Percentiles rank a stretch among this genome's conserved stretches.
phyloP scores from a whole-genome alignment of 2,329 filamentous ascomycete genomes.

The Samsoniella hepiali region DNA sequence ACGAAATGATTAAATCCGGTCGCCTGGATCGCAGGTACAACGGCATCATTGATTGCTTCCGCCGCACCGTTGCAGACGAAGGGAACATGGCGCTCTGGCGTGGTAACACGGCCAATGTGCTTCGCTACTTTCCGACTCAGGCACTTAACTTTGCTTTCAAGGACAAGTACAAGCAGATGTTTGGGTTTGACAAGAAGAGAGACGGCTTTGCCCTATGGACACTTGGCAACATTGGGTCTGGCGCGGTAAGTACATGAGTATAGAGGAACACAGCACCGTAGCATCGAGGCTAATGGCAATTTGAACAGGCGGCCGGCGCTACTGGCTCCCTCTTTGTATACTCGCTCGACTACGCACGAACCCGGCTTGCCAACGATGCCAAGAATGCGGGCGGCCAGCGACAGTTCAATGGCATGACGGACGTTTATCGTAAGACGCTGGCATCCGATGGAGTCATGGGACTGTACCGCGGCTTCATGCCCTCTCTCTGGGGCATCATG shows the following conservation, averaged over 20 bases:
- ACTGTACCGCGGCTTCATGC: conserved; percentile 99
- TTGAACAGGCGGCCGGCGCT: conserved; percentile 85
- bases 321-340: conserved; percentile 99
- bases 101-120: conserved; percentile 99
- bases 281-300: neutral
- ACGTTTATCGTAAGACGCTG: conserved; percentile 99
- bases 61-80: conserved; percentile 82
- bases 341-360: conserved; percentile 99
- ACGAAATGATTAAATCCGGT: conserved; percentile 99
- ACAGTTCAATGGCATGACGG: conserved; percentile 99
- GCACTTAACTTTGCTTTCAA: conserved; percentile 99
- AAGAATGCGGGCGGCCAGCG: conserved; percentile 98
- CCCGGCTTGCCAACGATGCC: conserved; percentile 99
- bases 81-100: conserved; percentile 95
- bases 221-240: conserved; percentile 98
- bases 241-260: conserved; percentile 47
- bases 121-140: conserved; percentile 99
- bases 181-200: conserved; percentile 99
- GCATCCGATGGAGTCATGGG: conserved; percentile 96
- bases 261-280: neutral
- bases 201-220: conserved; percentile 99
- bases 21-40: conserved; percentile 97
- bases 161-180: conserved; percentile 99
- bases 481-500: conserved; percentile 97
- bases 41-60: conserved; percentile 94